Evolutionary conservation across 1,284 basidiomycete genomes (phyloP), one percentile per base, ranked within the genome.

Genomic region (Pseudozyma tsukubaensis): DNA sequence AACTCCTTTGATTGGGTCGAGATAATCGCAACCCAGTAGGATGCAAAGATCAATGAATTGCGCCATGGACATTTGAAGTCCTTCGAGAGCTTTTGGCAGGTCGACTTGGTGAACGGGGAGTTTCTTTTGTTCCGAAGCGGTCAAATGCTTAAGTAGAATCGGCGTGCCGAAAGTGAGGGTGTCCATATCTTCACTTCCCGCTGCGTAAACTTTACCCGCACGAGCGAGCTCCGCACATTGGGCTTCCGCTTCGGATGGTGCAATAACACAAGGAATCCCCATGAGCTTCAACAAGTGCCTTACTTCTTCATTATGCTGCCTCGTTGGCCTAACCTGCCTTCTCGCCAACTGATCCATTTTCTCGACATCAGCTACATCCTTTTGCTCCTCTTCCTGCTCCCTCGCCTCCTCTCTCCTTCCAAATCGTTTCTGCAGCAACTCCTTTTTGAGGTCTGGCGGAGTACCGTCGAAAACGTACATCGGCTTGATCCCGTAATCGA

Each of bases 111-210:
- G 92, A 76, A 99, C 98, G n/a, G 97, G 96, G 78, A 93, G 90
- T 85, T 98, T 99, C 85, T 97, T 95, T 29, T 94, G 94, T 84
- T 99, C 97, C n/a, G 93, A 95, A 85, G 98, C 97, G 8, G 97
- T 99, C 55, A 99, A 89, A 85, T 98, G 96, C 50, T 96, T 93
- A 75, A 93, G 91, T 10, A 99, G 88, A 55, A 97, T 91, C 0
- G 96, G 95, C 0, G 96, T 87, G 76, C 90, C 89, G 87, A 99
- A 99, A 0, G 97, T 99, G 45, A 99, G 89, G 3, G 97, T 99
- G 82, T 99, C 97, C 97, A 99, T 99, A 84, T 99, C 97, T 86
- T 99, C 97, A 0, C 94, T 97, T 7, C 97, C 97, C 5, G 95
- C 95, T 0, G 93, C 97, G 82, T 92, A 99, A 19, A 97, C 93